Conservation (phyloP, 331 rosid species). For the Phaseolus coccineus region DNA sequence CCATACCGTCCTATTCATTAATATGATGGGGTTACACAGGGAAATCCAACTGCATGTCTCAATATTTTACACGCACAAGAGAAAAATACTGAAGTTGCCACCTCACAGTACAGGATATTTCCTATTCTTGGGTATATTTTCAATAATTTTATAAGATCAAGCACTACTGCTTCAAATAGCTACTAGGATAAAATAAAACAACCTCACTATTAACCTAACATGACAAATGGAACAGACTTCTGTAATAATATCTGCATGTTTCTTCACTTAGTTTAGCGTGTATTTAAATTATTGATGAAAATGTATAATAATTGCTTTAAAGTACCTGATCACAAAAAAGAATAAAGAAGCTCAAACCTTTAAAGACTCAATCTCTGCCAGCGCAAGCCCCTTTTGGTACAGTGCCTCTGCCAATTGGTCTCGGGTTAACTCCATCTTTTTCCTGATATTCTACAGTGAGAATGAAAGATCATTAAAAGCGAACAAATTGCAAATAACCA, state of each 20-base stretch:
- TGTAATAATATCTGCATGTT: conserved; percentile 17
- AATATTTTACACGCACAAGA: background rate
- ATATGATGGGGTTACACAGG: background rate
- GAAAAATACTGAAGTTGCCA: conserved; percentile 5
- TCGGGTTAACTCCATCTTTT: conserved; percentile 83
- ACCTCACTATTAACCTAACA: conserved; percentile 29
- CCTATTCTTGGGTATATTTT: conserved; percentile 21
- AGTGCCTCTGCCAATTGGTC: conserved; percentile 87
- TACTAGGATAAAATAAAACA: conserved; percentile 33
- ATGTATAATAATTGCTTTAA: background rate
- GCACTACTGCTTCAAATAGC: conserved; percentile 19
- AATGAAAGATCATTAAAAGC: conserved; percentile 26
- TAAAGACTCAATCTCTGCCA: conserved; percentile 70
- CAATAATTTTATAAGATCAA: background rate
- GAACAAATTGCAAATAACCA: conserved; percentile 30
- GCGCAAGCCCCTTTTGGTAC: conserved; percentile 83
- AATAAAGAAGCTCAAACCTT: conserved; percentile 57
- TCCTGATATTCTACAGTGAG: conserved; percentile 64
- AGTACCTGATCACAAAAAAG: conserved; percentile 7
- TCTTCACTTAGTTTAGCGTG: conserved; percentile 30
- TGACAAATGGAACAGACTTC: conserved; percentile 10
- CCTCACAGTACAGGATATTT: background rate
- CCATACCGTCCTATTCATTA: too few relatives aligned
- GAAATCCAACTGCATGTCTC: background rate
- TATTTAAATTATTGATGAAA: background rate